phyloP scores from a whole-genome alignment of 2,329 filamentous ascomycete species.

The Huntiella omanensis region DNA sequence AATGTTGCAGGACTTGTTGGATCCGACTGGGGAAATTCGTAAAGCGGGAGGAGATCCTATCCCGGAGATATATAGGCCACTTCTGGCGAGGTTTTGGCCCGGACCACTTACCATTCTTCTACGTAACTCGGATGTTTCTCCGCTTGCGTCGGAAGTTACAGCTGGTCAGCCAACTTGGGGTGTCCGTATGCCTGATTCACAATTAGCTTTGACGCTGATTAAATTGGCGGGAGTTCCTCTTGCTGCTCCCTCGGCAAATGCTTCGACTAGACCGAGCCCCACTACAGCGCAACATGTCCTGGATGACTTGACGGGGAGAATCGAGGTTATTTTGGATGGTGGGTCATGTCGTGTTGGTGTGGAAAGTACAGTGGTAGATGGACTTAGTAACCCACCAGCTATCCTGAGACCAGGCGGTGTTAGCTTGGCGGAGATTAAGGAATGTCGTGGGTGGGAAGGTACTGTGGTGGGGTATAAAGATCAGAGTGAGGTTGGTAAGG shows the following conservation, averaged over 20 bases:
- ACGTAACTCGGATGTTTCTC: constrained; percentile 49
- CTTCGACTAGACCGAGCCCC: constrained; percentile 79
- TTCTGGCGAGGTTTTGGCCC: constrained; percentile 81
- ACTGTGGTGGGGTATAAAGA: constrained; percentile 67
- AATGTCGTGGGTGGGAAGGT: constrained; percentile 62
- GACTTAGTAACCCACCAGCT: constrained; percentile 59
- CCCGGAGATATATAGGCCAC: constrained; percentile 54
- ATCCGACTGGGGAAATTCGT: constrained; percentile 14
- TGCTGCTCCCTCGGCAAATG: constrained; percentile 85
- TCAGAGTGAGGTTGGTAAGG: constrained; percentile 41
- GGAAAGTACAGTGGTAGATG: constrained; percentile 93
- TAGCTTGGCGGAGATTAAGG: constrained; percentile 57
- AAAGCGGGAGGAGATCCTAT: constrained; percentile 25
- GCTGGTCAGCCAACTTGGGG: constrained; percentile 72
- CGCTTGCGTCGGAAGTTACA: constrained; percentile 78
- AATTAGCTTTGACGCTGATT: constrained; percentile 77
- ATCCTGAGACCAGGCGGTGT: constrained; percentile 77
- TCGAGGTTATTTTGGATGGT: constrained; percentile 76
- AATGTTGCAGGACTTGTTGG: constrained; percentile 51
- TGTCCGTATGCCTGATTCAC: constrained; percentile 63
- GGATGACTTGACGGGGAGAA: constrained; percentile 65
- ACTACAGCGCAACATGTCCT: constrained; percentile 79
- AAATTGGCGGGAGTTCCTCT: constrained; percentile 58
- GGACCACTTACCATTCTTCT: constrained; percentile 84
- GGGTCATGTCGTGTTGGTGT: constrained; percentile 76